A percentile compares a stretch with the other conserved stretches of the same genome.
These are phyloP conservation scores for Leptomonas seymouri DNA, from an alignment of 208 protist genomes.

Conservation along the genomic window DNA sequence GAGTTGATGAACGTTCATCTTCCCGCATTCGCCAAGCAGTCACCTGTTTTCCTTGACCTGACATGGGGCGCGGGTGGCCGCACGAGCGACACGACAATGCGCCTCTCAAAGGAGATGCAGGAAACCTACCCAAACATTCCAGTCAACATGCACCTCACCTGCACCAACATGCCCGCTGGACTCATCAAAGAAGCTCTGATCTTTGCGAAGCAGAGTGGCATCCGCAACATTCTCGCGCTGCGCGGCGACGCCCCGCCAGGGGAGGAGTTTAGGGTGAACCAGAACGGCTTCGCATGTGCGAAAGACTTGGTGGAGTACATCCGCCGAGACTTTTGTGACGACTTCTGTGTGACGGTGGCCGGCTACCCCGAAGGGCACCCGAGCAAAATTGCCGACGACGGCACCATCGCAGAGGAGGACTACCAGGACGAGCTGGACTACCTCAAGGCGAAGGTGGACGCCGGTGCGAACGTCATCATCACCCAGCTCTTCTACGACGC, in stretches of 20 bases:
- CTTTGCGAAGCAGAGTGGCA: slow-evolving; percentile 80
- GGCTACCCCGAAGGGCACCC: slow-evolving; percentile 94
- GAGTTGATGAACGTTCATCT: slow-evolving; percentile 81
- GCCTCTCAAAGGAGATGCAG: slow-evolving; percentile 87
- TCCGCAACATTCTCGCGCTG: slow-evolving; percentile 97
- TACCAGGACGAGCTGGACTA: slow-evolving; percentile 87
- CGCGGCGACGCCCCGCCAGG: slow-evolving; percentile 87
- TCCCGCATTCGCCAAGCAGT: slow-evolving; percentile 79
- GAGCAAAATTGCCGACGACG: slow-evolving; percentile 41
- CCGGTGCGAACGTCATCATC: slow-evolving; percentile 96
- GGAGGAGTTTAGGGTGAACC: slow-evolving; percentile 57
- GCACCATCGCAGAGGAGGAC: slow-evolving; percentile 60
- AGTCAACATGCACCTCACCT: slow-evolving; percentile 95
- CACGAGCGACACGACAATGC: slow-evolving; percentile 79
- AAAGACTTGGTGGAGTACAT: slow-evolving; percentile 96
- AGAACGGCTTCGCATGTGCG: slow-evolving; percentile 89
- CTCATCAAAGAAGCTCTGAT: slow-evolving; percentile 81
- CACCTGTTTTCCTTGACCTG: slow-evolving; percentile 95
- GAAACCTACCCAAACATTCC: slow-evolving; percentile 68
- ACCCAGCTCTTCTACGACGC: slow-evolving; percentile 98
- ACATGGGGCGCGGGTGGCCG: slow-evolving; percentile 97
- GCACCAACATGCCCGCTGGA: slow-evolving; percentile 89
- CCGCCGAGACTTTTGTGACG: slow-evolving; percentile 92
- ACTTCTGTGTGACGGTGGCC: slow-evolving; percentile 95
- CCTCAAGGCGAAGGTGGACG: slow-evolving; percentile 97